Percentiles rank a stretch among this genome's conserved stretches.
These are phyloP conservation scores for Dactylellina leptospora DNA, from an alignment of 2,329 filamentous ascomycete genomes.

Conservation along the genomic window DNA sequence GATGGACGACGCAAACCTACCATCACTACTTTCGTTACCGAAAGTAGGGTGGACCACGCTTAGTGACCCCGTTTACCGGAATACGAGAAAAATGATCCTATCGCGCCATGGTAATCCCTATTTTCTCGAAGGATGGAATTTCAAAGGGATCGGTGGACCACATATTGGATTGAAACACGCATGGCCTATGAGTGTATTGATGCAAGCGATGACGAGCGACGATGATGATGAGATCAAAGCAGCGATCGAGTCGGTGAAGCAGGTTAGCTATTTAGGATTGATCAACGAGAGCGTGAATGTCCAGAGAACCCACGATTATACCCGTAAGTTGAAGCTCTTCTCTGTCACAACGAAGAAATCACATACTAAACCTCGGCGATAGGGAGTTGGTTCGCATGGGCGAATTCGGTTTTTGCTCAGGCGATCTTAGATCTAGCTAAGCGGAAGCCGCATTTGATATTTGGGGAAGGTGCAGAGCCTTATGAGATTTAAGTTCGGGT, in stretches of 20 bases:
- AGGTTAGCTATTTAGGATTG: slow-evolving; percentile 78
- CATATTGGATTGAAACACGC: slow-evolving; percentile 86
- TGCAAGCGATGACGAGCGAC: slow-evolving; percentile 88
- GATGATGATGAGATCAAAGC: slow-evolving; percentile 81
- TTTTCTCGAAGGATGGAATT: slow-evolving; percentile 77
- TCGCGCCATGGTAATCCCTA: slow-evolving; percentile 84
- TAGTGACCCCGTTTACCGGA: slow-evolving; percentile 78
- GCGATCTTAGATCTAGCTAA: slow-evolving; percentile 89
- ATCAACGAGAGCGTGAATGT: slow-evolving; percentile 94
- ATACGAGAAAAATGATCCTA: slow-evolving; percentile 85
- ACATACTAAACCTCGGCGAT: slow-evolving; percentile 2
- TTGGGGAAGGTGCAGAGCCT: slow-evolving; percentile 70
- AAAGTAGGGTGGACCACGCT: slow-evolving; percentile 76
- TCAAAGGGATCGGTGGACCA: slow-evolving; percentile 84
- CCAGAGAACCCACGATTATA: slow-evolving; percentile 74
- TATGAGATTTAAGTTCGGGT: slow-evolving; percentile 63
- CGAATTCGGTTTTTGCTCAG: slow-evolving; percentile 93
- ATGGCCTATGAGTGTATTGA: slow-evolving; percentile 94
- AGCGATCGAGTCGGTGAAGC: slow-evolving; percentile 77
- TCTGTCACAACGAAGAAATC: no score
- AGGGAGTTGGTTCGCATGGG: slow-evolving; percentile 96
- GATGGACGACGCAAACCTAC: slow-evolving; percentile 91
- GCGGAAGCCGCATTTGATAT: slow-evolving; percentile 86
- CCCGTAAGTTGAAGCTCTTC: slow-evolving; percentile 66
- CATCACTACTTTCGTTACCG: slow-evolving; percentile 79